Evolutionary conservation across 805 yeast species (phyloP), one percentile per base, ranked within the genome.

Genomic region (Candida nemodendra): DNA sequence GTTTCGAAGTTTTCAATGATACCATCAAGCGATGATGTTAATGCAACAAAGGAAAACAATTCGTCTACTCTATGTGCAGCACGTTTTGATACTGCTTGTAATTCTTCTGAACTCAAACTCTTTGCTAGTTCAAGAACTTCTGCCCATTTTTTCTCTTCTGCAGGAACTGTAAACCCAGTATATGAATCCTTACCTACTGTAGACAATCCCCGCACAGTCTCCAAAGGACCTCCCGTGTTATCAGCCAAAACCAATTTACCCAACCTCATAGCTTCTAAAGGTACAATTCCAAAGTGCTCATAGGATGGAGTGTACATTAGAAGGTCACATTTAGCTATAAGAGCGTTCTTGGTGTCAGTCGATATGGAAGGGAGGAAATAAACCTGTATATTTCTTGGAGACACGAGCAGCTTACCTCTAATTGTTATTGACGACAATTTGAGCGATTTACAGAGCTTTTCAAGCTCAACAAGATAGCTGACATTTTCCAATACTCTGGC

Each of bases 201-300:
- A 27, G 45, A 51, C 22, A 28, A 45, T 32, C 70, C 69, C 1
- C 68, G 69, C 8, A 84, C 66, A 0, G 96, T 82, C 57, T 93
- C 99, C 24, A 81, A 62, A 0, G 99, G 99, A 0, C 99, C 99
- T 18, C 99, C 99, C 27, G 79, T 79, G 53, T 85, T 79, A 4
- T 83, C 81, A 0, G 96, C 96, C 35, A 93, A 64, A 0, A 90
- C 96, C 0, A 95, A 88, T 0, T 82, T 81, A 19, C 85, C 83
- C 40, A 76, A 70, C 32, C 82, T 72, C 97, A 93, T 90, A 9
- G 96, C 90, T 59, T 93, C 99, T 12, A 93, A 71, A 1, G 99
- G 99, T 8, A 93, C 99, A 47, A 93, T 93, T 11, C 99, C 99
- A 57, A 93, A 93, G 64, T 93, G 99, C 61, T 93, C 99, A 51